phyloP scores from a whole-genome alignment of 2,329 filamentous ascomycete species.

The Fusarium sp. region DNA sequence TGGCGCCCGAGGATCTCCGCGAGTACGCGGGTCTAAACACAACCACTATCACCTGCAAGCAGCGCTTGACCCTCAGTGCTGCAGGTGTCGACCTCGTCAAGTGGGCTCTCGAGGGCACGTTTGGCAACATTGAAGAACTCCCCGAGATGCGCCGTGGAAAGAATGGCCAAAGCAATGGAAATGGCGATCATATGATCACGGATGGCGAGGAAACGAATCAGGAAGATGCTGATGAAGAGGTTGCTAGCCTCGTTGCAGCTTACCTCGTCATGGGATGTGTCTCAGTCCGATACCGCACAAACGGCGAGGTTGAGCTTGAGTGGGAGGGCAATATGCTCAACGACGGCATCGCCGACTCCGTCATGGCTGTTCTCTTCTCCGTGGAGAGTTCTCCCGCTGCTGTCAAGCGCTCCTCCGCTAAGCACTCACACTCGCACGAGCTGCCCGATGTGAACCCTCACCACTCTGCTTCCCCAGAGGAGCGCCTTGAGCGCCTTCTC shows the following conservation, averaged over 20 bases:
- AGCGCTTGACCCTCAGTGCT: conserved; percentile 86
- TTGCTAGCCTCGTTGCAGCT: conserved; percentile 62
- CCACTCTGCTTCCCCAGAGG: conserved; percentile 73
- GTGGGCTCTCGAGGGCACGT: conserved; percentile 94
- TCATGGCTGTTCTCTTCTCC: conserved; percentile 90
- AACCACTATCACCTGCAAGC: conserved; percentile 91
- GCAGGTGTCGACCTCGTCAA: conserved; percentile 90
- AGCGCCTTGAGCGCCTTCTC: conserved; percentile 85
- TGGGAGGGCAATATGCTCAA: conserved; percentile 99
- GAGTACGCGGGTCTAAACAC: conserved; percentile 98
- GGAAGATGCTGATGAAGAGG: conserved; percentile 73
- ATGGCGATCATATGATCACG: conserved; percentile 49
- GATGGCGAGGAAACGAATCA: conserved; percentile 46
- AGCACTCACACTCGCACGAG: conserved; percentile 50
- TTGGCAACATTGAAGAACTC: conserved; percentile 82
- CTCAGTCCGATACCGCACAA: conserved; percentile 77
- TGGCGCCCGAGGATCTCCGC: conserved; percentile 94
- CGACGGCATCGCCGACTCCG: conserved; percentile 96
- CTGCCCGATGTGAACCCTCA: conserved; percentile 73
- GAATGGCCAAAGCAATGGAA: conserved; percentile 46
- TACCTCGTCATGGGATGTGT: conserved; percentile 91
- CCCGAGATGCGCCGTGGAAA: conserved; percentile 60
- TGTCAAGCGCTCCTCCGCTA: conserved; percentile 72
- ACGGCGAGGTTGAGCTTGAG: conserved; percentile 86
- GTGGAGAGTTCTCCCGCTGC: conserved; percentile 95